phyloP scores from a whole-genome alignment of 768 basidiomycete species.

The Russula olivacea region DNA sequence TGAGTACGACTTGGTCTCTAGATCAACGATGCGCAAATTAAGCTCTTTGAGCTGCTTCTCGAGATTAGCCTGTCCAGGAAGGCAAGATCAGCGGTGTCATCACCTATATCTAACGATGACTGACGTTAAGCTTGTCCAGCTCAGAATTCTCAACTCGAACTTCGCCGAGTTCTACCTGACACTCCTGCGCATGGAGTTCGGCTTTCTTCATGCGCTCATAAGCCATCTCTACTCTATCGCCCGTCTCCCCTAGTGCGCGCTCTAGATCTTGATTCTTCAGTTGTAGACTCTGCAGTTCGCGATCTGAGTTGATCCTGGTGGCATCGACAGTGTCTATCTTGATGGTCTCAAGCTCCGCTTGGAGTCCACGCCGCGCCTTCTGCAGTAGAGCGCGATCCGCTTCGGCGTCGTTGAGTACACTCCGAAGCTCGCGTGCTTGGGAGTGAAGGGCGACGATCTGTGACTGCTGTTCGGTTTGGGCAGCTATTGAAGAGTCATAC shows the following conservation, averaged over 20 bases:
- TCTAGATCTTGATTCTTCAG: conserved; percentile 80
- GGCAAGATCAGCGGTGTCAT: neutral
- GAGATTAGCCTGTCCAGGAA: conserved; percentile 54
- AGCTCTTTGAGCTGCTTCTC: conserved; percentile 85
- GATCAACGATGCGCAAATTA: conserved; percentile 74
- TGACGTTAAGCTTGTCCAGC: conserved; percentile 70
- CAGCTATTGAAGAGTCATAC: conserved; percentile 64
- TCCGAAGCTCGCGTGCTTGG: conserved; percentile 77
- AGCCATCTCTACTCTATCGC: conserved; percentile 64
- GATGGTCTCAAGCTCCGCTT: conserved; percentile 75
- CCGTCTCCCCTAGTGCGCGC: conserved; percentile 69
- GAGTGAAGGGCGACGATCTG: conserved; percentile 81
- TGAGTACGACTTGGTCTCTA: conserved; percentile 72
- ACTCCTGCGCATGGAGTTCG: conserved; percentile 68
- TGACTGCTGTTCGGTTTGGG: conserved; percentile 74
- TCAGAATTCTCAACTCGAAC: conserved; percentile 77
- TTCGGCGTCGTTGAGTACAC: conserved; percentile 80
- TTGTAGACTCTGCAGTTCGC: conserved; percentile 67
- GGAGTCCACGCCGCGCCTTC: conserved; percentile 74
- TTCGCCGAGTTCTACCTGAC: conserved; percentile 68
- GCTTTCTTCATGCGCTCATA: conserved; percentile 78
- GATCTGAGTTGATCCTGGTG: conserved; percentile 62
- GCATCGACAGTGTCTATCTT: conserved; percentile 69
- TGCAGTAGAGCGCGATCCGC: conserved; percentile 72
- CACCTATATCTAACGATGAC: conserved; percentile 26